Percentiles rank a stretch among this genome's conserved stretches.
phyloP scores from a whole-genome alignment of 2,329 filamentous ascomycete species.

The Colletotrichum spinosum region DNA sequence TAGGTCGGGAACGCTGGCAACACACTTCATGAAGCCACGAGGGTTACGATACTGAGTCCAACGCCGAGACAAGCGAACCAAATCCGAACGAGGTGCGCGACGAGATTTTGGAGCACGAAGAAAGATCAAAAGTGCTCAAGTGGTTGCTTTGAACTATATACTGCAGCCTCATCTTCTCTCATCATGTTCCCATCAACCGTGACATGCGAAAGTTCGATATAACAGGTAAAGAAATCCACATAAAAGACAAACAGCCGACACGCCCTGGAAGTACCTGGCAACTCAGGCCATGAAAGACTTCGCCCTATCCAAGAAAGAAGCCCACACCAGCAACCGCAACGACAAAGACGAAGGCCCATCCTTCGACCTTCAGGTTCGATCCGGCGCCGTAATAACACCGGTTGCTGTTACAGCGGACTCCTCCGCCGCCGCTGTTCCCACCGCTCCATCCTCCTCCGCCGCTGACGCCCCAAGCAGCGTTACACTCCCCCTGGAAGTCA shows the following conservation, averaged over 20 bases:
- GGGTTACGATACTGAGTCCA: no score
- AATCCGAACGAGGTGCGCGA: no score
- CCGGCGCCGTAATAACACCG: constrained; percentile 26
- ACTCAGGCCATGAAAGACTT: neutral
- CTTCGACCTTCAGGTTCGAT: constrained; percentile 10
- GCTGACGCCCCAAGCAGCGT: constrained; percentile 19
- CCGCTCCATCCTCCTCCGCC: constrained; percentile 1
- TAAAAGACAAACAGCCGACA: neutral
- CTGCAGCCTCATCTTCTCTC: no score
- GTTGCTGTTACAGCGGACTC: constrained; percentile 13
- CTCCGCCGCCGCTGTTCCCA: neutral
- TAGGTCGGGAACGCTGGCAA: no score
- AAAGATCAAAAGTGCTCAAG: no score
- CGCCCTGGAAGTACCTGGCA: neutral
- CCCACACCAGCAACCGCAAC: constrained; percentile 11
- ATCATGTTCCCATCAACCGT: no score
- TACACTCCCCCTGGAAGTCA: constrained; percentile 30
- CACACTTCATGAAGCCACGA: no score
- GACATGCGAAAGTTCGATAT: no score
- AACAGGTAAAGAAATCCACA: no score
- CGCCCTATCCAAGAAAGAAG: neutral
- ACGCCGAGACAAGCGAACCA: no score
- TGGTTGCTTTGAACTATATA: no score
- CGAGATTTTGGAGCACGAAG: no score
- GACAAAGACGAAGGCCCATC: constrained; percentile 21